Evolutionary conservation across 441 rosid species (phyloP).

Genomic region (Adansonia madagascariensis): DNA sequence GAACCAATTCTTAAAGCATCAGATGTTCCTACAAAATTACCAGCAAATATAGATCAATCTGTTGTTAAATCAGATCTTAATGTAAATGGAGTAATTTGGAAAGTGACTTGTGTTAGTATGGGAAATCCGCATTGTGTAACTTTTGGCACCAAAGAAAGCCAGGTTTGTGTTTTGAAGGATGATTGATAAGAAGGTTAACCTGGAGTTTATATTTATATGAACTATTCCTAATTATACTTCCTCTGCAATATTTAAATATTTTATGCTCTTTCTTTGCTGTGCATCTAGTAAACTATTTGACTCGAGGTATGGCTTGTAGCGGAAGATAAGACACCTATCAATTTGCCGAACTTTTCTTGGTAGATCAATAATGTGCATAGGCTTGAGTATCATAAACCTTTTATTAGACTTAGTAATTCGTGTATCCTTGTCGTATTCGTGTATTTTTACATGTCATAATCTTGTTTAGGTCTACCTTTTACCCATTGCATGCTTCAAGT

Average conservation of each 20-base stretch:
- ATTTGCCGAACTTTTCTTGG: neutral
- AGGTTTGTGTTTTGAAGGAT: constrained; percentile 47
- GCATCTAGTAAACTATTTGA: neutral
- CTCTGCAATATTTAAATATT: neutral
- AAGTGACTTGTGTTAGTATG: constrained; percentile 94
- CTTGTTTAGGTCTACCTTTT: too few relatives aligned
- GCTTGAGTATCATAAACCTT: neutral
- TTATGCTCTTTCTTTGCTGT: neutral
- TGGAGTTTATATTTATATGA: constrained; percentile 14
- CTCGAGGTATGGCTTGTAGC: neutral
- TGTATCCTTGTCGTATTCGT: too few relatives aligned
- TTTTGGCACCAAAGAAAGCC: constrained; percentile 62
- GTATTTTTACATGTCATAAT: too few relatives aligned
- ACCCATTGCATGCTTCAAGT: neutral
- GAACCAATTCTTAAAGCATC: constrained; percentile 79
- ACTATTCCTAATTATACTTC: neutral
- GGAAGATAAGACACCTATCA: neutral
- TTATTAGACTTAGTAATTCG: neutral
- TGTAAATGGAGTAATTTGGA: constrained; percentile 84
- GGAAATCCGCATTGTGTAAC: constrained; percentile 97
- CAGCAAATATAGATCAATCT: constrained; percentile 69
- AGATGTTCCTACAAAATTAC: constrained; percentile 75
- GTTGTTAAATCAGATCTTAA: constrained; percentile 69
- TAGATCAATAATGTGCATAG: neutral
- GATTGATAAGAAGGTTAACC: constrained; percentile 3